Base-by-base conservation (phyloP, 2,329 filamentous ascomycete species). In the Aspergillus caelatus region DNA sequence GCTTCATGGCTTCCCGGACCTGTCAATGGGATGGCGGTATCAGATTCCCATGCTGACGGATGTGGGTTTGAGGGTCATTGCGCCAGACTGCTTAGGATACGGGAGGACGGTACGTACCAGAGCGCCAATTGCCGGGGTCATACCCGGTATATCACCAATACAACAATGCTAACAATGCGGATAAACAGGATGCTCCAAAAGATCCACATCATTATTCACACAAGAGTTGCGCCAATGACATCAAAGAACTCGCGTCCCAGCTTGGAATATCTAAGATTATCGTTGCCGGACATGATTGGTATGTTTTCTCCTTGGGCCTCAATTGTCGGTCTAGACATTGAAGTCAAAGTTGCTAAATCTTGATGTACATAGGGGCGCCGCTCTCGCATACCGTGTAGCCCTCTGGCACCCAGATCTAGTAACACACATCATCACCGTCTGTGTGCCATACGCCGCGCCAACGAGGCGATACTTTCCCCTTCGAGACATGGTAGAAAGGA, bases 261-360 rank as follows among this genome's bases (percentile, higher is more conserved):
- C 76, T 89, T 5, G 80, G 81, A 4, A 80, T 82, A 59, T 81
- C 74, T 50, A 81, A 77, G 55, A 90, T 97, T 72, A 89, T 97
- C 62, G 85, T 97, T 16, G 93, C 93, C 56, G 94, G 93, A 9
- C 94, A 97, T 80, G 94, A 98, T 79, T 97, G 94, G 87, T 80
- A 76, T 55, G 60, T 32, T 26, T 39, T 66, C 46, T 23, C 43
- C 30, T 19, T 21, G 23, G 12, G 23, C 55, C 46, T 63, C n/a
- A 45, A 14, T 48, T 26, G 23, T 16, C 23, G 14, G 45, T 19
- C 11, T 26, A 48, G 21, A 26, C 60, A 52, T 28, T 21, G 7
- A 28, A 7, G 34, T 43, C 14, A 3, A 46, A n/a, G 36, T n/a
- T 26, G n/a, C 23, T 52, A 46, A 36, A 61, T n/a, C 26, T n/a